Evolutionary conservation across 352 stramenopile genomes (phyloP), one percentile per base, ranked within the genome.

Genomic region (Thalassiosira mediterranea): DNA sequence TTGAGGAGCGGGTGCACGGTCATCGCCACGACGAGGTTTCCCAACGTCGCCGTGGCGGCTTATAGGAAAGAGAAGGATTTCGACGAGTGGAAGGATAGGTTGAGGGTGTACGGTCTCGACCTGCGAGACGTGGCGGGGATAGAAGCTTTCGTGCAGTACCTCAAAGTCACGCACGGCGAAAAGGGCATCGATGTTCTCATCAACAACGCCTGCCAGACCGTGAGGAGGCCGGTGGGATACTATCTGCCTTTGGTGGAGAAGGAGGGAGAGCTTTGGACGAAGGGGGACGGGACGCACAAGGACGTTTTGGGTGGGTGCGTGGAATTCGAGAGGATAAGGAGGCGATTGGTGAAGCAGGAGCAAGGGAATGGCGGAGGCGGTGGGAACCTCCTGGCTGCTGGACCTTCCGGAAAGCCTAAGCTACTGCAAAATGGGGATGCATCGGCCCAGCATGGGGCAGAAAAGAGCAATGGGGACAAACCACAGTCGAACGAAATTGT

Each of bases 131-230:
- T 98, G 5, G 94, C 91, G 2, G 94, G 95, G 31, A 86, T 98
- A 37, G 95, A 98, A 80, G 89, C 88, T 57, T 98, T 98, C 68
- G 96, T 95, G 81, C 85, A 95, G 44, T 95, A 95, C 80, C 78
- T 98, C 3, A 91, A 90, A 38, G 42, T 81, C 1, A 83, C 72
- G 25, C 90, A 83, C 72, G 57, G 68, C 2, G 77, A 88, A 21
- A 42, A 66, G 21, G 86, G 91, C 7, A 81, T 98, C 32, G 95
- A 98, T 81, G 95, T 98, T 28, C 76, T 98, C 32, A 94, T 98
- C 67, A 98, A 98, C 83, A 98, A 98, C 81, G 96, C 96, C 1
- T 97, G 95, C 86, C 96, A 98, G 84, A 98, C 96, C 1, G 95
- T 98, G 46, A 89, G 96, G 40, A 88, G 95, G n/a, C 95, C 95